Conservation (phyloP, 202 grass and related monocot species). For the Miscanthus sacchariflorus region DNA sequence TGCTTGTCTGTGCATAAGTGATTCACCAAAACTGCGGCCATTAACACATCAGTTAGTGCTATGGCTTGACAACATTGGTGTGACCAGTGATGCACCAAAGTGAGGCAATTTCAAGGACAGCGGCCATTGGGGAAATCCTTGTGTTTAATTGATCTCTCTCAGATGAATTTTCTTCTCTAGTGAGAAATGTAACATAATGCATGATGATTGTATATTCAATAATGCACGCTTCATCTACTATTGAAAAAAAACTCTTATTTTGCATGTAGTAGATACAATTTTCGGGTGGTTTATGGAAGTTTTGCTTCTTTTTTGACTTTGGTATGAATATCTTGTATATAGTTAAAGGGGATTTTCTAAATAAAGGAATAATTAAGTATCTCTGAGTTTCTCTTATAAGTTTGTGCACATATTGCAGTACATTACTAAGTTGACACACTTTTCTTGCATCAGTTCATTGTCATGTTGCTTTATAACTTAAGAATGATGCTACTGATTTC, state of each 20-base stretch:
- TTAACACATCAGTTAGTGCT: slow-evolving; percentile 67
- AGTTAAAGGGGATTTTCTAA: neutral
- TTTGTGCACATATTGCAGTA: neutral
- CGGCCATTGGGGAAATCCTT: slow-evolving; percentile 2
- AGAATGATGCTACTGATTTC: neutral
- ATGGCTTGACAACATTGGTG: slow-evolving; percentile 75
- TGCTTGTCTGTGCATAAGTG: slow-evolving; percentile 85
- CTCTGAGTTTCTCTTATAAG: neutral
- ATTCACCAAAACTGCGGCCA: slow-evolving; percentile 77
- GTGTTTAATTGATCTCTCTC: slow-evolving; percentile 13
- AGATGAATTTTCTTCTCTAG: slow-evolving; percentile 21
- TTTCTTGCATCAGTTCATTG: slow-evolving; percentile 4
- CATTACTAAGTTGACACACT: neutral
- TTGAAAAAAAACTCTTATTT: neutral
- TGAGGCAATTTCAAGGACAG: slow-evolving; percentile 38
- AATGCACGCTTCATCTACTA: slow-evolving; percentile 10
- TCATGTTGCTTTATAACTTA: neutral
- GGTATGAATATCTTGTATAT: neutral
- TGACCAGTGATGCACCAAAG: slow-evolving; percentile 47
- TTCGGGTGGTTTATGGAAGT: slow-evolving; percentile 2
- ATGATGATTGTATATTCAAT: slow-evolving; percentile 45
- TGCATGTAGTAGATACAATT: neutral
- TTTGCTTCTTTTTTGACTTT: slow-evolving; percentile 1
- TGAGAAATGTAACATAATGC: slow-evolving; percentile 47
- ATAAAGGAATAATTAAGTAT: slow-evolving; percentile 4